Conservation (phyloP, 2,329 filamentous ascomycete species). For the Colletotrichum echinochloae region DNA sequence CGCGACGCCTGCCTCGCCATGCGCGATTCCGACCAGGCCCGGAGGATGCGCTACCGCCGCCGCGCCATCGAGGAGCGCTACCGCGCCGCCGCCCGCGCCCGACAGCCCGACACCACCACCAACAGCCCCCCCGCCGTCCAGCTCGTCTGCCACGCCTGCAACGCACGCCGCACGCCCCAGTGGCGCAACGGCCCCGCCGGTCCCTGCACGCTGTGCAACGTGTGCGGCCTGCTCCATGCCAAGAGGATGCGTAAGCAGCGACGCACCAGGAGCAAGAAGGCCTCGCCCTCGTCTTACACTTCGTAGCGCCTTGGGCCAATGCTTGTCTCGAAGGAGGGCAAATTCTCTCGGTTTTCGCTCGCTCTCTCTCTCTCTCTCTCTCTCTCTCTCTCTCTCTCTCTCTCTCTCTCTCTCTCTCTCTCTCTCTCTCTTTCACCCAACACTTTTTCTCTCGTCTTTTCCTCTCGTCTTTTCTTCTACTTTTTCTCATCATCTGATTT, state of each 20-base stretch:
- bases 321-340: too few species aligned
- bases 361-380: too few species aligned
- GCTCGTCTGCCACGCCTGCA: slow-evolving; percentile 11
- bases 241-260: slow-evolving; percentile 11
- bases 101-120: background rate
- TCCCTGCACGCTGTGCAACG: slow-evolving; percentile 9
- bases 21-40: background rate
- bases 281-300: background rate
- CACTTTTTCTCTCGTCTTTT: background rate
- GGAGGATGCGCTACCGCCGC: background rate
- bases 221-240: slow-evolving; percentile 10
- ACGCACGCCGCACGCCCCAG: background rate
- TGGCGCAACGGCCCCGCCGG: slow-evolving; percentile 17
- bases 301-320: background rate
- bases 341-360: too few species aligned
- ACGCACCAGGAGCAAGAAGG: background rate
- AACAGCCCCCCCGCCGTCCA: background rate
- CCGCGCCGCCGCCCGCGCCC: background rate
- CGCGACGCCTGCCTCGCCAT: background rate
- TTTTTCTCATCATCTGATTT: fast-evolving
- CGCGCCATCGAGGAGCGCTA: background rate
- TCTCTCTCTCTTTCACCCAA: too few species aligned
- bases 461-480: too few species aligned
- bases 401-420: too few species aligned
- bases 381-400: too few species aligned